Evolutionary conservation across 2,329 filamentous ascomycete species (phyloP).

Genomic region (Trichothecium sympodiale): DNA sequence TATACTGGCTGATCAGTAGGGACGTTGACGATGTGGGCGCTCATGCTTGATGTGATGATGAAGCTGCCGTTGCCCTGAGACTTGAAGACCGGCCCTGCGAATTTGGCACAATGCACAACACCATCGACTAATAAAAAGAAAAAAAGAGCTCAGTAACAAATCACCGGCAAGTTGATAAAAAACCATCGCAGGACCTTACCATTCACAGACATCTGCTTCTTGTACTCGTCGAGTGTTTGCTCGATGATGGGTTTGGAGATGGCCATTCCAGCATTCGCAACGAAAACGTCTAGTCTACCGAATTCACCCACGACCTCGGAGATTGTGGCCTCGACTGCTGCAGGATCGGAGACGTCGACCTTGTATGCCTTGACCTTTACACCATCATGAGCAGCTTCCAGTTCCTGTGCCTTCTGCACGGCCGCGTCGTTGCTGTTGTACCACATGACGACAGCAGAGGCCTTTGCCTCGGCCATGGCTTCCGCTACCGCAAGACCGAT

Average conservation of each 20-base stretch:
- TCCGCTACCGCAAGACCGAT: conserved; percentile 32
- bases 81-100: conserved; percentile 26
- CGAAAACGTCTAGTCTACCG: conserved; percentile 28
- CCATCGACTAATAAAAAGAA: conserved; percentile 24
- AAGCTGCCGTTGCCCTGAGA: conserved; percentile 32
- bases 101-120: conserved; percentile 28
- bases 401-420: conserved; percentile 19
- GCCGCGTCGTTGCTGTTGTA: conserved; percentile 23
- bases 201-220: conserved; percentile 39
- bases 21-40: conserved; percentile 37
- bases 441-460: conserved; percentile 21
- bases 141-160: not conserved
- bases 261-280: conserved; percentile 35
- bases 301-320: conserved; percentile 24
- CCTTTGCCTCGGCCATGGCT: conserved; percentile 33
- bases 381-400: conserved; percentile 18
- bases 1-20: conserved; percentile 44
- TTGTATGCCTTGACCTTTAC: conserved; percentile 29
- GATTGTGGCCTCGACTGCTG: conserved; percentile 21
- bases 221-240: conserved; percentile 38
- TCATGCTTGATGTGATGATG: conserved; percentile 41
- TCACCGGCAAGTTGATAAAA: not conserved
- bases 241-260: conserved; percentile 45
- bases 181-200: no score
- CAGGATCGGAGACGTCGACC: conserved; percentile 31